Base-by-base conservation (phyloP, 169 alveolate genomes). In the Amoebophrya sp. region DNA sequence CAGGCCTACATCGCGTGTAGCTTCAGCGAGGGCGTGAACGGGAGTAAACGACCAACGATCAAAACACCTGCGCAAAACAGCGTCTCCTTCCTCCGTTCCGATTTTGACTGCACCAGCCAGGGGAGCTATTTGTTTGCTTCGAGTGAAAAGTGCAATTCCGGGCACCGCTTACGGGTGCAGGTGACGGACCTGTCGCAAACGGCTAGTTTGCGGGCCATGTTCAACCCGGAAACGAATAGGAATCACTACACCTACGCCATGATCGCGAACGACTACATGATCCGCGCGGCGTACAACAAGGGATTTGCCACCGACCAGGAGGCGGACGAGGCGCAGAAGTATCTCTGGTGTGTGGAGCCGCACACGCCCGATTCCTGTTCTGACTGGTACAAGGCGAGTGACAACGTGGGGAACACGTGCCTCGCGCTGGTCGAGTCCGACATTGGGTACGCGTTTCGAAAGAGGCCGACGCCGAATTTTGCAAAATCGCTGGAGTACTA, bases 151-250 rank as follows among this genome's bases (percentile, higher is more conserved):
- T 66, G 39, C 38, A 25, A 7, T 2, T 7, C 10, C 35, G 83
- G 83, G 35, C 83, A 66, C 83, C 83, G 83, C 83, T 0, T 66
- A 1, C 83, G 83, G 7, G 83, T 66, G 39, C 83, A 66, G 83
- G 83, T 66, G 83, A 25, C 32, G 39, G 83, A 66, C 35, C 12
- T n/a, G 83, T 0, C 38, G 7, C 12, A 1, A 25, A 66, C 83
- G 39, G 29, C 83, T 2, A 25, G 32, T 2, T 25, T 66, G 83
- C 83, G 83, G 35, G 32, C 35, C 35, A 25, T 1, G 29, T 66
- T 7, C 35, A 66, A 66, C 35, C 35, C 83, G 35, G 83, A 25
- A 2, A 66, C 83, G 35, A n/a, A n/a, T 25, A 25, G 10, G 35
- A 66, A 66, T 25, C 83, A 66, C 83, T 66, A 25, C 32, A 66